Evolutionary conservation across 805 yeast genomes (phyloP).

Genomic region (Komagataella phaffii): DNA sequence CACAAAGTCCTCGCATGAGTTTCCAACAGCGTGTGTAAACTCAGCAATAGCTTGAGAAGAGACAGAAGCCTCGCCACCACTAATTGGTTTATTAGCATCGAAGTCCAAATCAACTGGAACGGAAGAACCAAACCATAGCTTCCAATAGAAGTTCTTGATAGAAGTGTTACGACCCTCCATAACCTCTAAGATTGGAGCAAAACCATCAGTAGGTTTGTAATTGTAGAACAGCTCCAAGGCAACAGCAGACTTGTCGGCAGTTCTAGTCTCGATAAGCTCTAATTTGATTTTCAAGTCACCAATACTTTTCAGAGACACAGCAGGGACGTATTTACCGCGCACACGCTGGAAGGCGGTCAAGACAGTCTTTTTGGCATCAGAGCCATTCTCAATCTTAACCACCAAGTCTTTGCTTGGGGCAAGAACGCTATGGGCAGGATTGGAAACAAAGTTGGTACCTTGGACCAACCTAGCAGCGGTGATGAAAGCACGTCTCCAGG

Average conservation of each 20-base stretch:
- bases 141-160: slow-evolving; percentile 95
- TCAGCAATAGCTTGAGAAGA: slow-evolving; percentile 72
- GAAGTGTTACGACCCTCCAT: slow-evolving; percentile 85
- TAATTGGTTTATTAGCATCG: slow-evolving; percentile 57
- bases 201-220: slow-evolving; percentile 80
- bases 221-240: slow-evolving; percentile 67
- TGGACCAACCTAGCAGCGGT: slow-evolving; percentile 73
- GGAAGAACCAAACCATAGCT: slow-evolving; percentile 74
- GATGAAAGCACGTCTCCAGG: slow-evolving; percentile 90
- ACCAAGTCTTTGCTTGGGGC: slow-evolving; percentile 53
- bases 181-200: slow-evolving; percentile 85
- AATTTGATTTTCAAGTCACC: slow-evolving; percentile 46
- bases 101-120: slow-evolving; percentile 53
- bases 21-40: slow-evolving; percentile 94
- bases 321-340: slow-evolving; percentile 56
- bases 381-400: slow-evolving; percentile 44
- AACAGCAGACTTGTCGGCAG: slow-evolving; percentile 62
- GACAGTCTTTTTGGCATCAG: slow-evolving; percentile 38
- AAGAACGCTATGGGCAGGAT: slow-evolving; percentile 71
- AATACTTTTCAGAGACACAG: slow-evolving; percentile 46
- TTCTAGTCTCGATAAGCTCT: slow-evolving; percentile 77
- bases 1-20: slow-evolving; percentile 92
- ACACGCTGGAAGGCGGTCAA: slow-evolving; percentile 58
- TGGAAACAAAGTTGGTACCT: slow-evolving; percentile 64
- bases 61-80: slow-evolving; percentile 56